These are phyloP conservation scores for Aurantiochytrium sp. DNA, from an alignment of 108 stramenopile genomes.

Conservation along the genomic window DNA sequence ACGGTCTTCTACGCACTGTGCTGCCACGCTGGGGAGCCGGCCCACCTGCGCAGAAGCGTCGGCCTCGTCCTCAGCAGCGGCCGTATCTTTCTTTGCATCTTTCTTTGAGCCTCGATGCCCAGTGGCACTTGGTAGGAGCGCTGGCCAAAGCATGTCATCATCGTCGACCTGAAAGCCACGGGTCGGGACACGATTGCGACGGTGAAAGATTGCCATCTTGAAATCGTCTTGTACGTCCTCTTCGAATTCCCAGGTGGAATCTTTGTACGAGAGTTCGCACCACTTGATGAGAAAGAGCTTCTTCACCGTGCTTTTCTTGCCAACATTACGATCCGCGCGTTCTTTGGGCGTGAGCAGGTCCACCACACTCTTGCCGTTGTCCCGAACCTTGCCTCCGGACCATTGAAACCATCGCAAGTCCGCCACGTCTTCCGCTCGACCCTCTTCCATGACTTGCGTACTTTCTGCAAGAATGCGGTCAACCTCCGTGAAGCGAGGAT, in stretches of 20 bases:
- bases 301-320: background rate
- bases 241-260: constrained; percentile 88
- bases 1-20: background rate
- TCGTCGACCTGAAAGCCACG: background rate
- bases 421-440: background rate
- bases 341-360: background rate
- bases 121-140: background rate
- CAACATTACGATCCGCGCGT: background rate
- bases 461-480: background rate
- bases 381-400: background rate
- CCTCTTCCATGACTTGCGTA: background rate
- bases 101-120: background rate
- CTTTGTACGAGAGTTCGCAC: constrained; percentile 82
- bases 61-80: background rate
- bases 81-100: background rate
- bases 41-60: background rate
- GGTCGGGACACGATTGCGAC: background rate
- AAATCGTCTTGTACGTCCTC: constrained; percentile 71
- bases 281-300: constrained; percentile 79
- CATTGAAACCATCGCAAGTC: background rate
- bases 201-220: background rate
- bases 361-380: background rate
- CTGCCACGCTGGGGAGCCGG: background rate
- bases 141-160: background rate
- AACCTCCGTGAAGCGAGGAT: constrained; percentile 9